Evolutionary conservation across 1,284 basidiomycete genomes (phyloP).

Genomic region (Ceratobasidium sp.): DNA sequence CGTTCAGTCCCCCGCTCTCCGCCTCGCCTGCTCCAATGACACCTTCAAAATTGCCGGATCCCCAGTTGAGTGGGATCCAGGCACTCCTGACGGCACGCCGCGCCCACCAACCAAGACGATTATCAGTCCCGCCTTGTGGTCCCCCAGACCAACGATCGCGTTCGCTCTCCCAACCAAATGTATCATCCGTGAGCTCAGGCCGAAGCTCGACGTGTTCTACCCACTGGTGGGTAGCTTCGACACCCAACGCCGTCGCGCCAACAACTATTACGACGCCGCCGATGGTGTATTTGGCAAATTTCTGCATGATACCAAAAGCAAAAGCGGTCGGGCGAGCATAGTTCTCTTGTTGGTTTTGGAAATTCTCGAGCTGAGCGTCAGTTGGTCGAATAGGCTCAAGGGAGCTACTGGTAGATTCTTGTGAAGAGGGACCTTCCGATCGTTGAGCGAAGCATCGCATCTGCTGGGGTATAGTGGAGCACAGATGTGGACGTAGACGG

Average conservation of each 20-base stretch:
- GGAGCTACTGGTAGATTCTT: neutral
- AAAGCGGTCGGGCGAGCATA: conserved; percentile 55
- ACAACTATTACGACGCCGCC: conserved; percentile 56
- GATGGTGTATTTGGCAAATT: conserved; percentile 52
- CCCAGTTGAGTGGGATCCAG: conserved; percentile 82
- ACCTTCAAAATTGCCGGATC: conserved; percentile 59
- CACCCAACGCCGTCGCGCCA: conserved; percentile 59
- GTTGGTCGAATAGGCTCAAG: conserved; percentile 5
- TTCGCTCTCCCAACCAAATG: conserved; percentile 80
- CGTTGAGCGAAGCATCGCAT: neutral
- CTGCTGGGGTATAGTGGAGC: neutral
- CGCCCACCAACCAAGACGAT: conserved; percentile 71
- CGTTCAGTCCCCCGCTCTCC: conserved; percentile 57
- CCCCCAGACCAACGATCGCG: conserved; percentile 80
- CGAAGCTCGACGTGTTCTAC: conserved; percentile 71
- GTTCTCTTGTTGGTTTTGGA: conserved; percentile 52
- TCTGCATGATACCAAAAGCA: conserved; percentile 53
- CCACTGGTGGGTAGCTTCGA: conserved; percentile 74
- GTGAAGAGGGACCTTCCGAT: neutral
- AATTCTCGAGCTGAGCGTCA: conserved; percentile 21
- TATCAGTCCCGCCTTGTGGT: conserved; percentile 74
- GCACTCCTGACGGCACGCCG: conserved; percentile 76
- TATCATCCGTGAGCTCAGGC: conserved; percentile 65
- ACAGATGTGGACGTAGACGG: neutral
- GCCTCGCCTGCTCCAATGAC: conserved; percentile 54